phyloP scores from a whole-genome alignment of 768 basidiomycete species.

The Boletus subcaerulescens region DNA sequence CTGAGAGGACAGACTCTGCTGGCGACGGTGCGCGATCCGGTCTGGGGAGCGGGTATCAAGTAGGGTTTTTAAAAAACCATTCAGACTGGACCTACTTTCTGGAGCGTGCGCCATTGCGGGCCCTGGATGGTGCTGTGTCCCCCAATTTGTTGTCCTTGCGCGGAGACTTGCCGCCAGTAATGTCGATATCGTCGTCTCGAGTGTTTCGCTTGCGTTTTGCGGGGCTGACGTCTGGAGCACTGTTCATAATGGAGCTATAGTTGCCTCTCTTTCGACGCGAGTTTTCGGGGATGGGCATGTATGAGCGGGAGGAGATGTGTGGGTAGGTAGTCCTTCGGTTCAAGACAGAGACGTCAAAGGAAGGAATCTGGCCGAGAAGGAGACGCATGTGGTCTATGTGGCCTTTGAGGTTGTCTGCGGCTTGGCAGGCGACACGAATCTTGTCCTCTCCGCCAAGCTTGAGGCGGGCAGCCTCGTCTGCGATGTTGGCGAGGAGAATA shows the following conservation, averaged over 20 bases:
- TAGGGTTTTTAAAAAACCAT: neutral
- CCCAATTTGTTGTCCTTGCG: conserved; percentile 55
- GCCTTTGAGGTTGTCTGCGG: conserved; percentile 79
- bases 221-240: conserved; percentile 56
- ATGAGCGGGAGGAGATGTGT: conserved; percentile 68
- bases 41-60: conserved; percentile 34
- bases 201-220: conserved; percentile 58
- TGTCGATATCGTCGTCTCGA: conserved; percentile 65
- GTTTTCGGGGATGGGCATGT: conserved; percentile 67
- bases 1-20: conserved; percentile 69
- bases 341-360: conserved; percentile 55
- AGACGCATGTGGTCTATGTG: conserved; percentile 60
- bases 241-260: conserved; percentile 52
- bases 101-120: conserved; percentile 51
- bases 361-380: conserved; percentile 61
- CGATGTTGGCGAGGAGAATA: conserved; percentile 86
- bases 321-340: conserved; percentile 70
- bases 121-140: conserved; percentile 42
- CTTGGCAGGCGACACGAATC: conserved; percentile 89
- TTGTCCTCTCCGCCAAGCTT: conserved; percentile 97
- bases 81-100: conserved; percentile 51
- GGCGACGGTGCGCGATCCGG: conserved; percentile 66
- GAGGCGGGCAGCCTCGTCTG: conserved; percentile 88
- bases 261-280: conserved; percentile 59
- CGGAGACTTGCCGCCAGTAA: conserved; percentile 50